Conservation (phyloP, 345 rosid species). For the Nasturtium officinale region DNA sequence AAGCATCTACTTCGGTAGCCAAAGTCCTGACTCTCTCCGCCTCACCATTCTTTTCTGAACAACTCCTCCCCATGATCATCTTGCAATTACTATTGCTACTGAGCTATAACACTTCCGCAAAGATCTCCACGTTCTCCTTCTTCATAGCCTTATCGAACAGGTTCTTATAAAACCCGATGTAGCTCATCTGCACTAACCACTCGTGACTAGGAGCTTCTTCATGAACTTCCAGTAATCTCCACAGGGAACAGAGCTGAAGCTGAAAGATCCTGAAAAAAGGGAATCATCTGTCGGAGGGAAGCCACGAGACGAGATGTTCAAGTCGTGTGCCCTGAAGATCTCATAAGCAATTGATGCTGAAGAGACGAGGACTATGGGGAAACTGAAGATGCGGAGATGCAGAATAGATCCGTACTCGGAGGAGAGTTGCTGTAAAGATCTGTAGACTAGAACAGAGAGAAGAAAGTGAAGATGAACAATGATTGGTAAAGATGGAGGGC, state of each 20-base stretch:
- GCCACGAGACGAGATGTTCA: conserved; percentile 19
- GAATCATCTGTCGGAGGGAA: not conserved
- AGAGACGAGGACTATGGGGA: conserved; percentile 10
- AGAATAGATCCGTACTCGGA: conserved; percentile 25
- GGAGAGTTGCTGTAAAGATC: conserved; percentile 9
- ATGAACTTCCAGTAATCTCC: conserved; percentile 36
- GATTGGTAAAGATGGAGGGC: conserved; percentile 14
- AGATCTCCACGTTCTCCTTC: conserved; percentile 13
- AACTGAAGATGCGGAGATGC: conserved; percentile 1
- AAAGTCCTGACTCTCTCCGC: not conserved
- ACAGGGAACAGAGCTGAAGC: conserved; percentile 14
- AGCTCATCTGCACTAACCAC: conserved; percentile 12
- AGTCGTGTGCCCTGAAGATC: conserved; percentile 18
- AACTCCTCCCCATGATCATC: conserved; percentile 28
- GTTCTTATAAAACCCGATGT: not conserved
- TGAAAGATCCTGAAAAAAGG: not conserved
- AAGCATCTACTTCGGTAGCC: not conserved
- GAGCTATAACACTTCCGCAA: not conserved
- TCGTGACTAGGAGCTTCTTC: conserved; percentile 33
- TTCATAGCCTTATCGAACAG: conserved; percentile 16
- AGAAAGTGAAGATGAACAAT: conserved; percentile 27
- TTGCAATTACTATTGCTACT: conserved; percentile 4
- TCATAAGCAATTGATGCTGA: conserved; percentile 21
- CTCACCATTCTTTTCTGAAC: conserved; percentile 24
- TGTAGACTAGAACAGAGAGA: not conserved